Percentiles rank a stretch among this genome's conserved stretches.
These are phyloP conservation scores for Boeremia exigua DNA, from an alignment of 2,329 filamentous ascomycete species.

Conservation along the genomic window DNA sequence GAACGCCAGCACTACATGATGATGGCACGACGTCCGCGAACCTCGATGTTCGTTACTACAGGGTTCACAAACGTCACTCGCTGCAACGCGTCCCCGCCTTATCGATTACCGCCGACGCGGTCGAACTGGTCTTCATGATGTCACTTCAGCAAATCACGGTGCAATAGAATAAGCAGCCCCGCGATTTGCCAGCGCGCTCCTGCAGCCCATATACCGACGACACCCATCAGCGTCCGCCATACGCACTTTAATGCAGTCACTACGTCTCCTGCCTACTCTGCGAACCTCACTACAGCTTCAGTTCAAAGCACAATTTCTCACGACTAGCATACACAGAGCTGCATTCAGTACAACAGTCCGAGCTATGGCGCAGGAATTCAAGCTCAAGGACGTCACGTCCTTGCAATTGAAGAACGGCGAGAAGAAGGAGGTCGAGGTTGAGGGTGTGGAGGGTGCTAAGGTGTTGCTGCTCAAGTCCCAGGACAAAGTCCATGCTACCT, in stretches of 20 bases:
- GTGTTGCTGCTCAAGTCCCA: conserved; percentile 80
- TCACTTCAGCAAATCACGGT: conserved; percentile 20
- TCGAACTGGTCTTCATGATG: conserved; percentile 21
- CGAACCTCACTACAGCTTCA: conserved; percentile 28
- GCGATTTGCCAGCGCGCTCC: conserved; percentile 11
- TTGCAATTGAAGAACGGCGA: conserved; percentile 78
- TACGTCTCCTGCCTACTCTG: conserved; percentile 33
- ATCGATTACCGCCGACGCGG: conserved; percentile 14
- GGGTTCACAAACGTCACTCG: conserved; percentile 9
- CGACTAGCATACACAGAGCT: conserved; percentile 24
- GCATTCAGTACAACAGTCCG: conserved; percentile 35
- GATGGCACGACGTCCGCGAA: background rate
- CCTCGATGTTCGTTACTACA: conserved; percentile 4
- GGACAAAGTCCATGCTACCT: conserved; percentile 78
- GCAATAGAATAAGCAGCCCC: conserved; percentile 18
- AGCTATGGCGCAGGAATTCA: conserved; percentile 57
- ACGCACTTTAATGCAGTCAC: conserved; percentile 33
- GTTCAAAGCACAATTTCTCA: conserved; percentile 19
- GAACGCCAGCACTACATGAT: background rate
- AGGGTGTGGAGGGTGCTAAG: conserved; percentile 85
- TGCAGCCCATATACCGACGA: conserved; percentile 14
- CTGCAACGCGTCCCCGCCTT: conserved; percentile 8
- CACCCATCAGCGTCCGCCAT: conserved; percentile 8
- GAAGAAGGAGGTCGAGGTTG: conserved; percentile 88
- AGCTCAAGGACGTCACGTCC: conserved; percentile 77